Percentiles rank a stretch among this genome's conserved stretches.
Conservation (phyloP, 306 rosid species). For the Pterocarpus macrocarpus region DNA sequence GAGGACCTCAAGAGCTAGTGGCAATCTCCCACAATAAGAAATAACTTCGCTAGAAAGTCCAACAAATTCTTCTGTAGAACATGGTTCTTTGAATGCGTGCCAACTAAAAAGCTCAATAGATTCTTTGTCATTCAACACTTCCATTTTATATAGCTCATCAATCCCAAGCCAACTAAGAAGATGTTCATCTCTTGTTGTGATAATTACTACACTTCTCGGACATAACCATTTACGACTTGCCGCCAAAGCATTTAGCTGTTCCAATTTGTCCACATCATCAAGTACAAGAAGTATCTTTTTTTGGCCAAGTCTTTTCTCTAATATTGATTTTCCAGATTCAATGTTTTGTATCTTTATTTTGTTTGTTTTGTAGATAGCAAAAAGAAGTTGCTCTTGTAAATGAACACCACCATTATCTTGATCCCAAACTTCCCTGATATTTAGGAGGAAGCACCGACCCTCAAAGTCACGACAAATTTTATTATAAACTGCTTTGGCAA, state of each 20-base stretch:
- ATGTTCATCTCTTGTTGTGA: constrained; percentile 30
- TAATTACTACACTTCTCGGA: constrained; percentile 38
- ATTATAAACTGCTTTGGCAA: background rate
- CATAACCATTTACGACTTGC: constrained; percentile 36
- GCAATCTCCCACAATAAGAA: constrained; percentile 19
- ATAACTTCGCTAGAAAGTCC: background rate
- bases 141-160: background rate
- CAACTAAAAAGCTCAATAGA: constrained; percentile 48
- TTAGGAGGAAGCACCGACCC: background rate
- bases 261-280: constrained; percentile 34
- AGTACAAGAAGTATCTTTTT: constrained; percentile 37
- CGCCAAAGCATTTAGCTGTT: constrained; percentile 33
- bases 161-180: background rate
- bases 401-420: background rate
- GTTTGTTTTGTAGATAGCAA: background rate
- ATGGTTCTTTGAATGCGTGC: constrained; percentile 43
- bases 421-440: background rate
- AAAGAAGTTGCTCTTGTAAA: constrained; percentile 29
- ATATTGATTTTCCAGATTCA: background rate
- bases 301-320: constrained; percentile 3
- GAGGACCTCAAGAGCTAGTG: constrained; percentile 40
- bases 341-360: background rate
- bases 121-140: constrained; percentile 11
- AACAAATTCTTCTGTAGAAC: background rate
- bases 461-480: background rate